These are phyloP conservation scores for Oryza punctata DNA, from an alignment of 176 grass and related monocot genomes.

Conservation along the genomic window DNA sequence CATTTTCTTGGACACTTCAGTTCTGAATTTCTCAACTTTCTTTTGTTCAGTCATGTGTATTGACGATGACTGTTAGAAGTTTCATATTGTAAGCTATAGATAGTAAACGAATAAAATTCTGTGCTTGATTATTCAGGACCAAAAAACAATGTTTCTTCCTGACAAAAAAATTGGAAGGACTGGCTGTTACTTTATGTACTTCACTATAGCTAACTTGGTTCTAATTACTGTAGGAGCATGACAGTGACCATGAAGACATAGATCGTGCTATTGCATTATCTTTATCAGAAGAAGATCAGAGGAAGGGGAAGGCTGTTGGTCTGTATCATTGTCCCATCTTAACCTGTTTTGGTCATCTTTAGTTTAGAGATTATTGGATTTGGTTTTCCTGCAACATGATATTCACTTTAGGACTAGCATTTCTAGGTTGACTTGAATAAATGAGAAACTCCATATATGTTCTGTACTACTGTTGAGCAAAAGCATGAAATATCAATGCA, in stretches of 20 bases:
- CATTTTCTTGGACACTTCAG: constrained; percentile 2
- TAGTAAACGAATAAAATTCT: constrained; percentile 9
- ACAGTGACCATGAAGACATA: constrained; percentile 65
- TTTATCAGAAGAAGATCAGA: constrained; percentile 69
- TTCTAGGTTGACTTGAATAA: constrained; percentile 21
- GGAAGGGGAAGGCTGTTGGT: constrained; percentile 80
- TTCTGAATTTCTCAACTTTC: constrained; percentile 12
- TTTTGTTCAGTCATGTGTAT: constrained; percentile 23
- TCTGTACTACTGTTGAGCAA: not conserved
- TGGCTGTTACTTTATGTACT: constrained; percentile 26
- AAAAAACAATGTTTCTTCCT: constrained; percentile 10
- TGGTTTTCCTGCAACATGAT: constrained; percentile 9
- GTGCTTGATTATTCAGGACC: not conserved
- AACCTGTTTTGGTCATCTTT: not conserved
- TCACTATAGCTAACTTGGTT: constrained; percentile 31
- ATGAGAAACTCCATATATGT: constrained; percentile 20
- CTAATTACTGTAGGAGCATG: constrained; percentile 41
- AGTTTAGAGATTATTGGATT: not conserved
- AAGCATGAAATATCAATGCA: constrained; percentile 17
- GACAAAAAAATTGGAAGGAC: constrained; percentile 3
- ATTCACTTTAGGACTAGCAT: constrained; percentile 9
- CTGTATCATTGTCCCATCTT: constrained; percentile 39
- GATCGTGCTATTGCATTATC: constrained; percentile 93
- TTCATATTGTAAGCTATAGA: not conserved
- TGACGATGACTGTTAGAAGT: not conserved